phyloP scores from a whole-genome alignment of 495 filamentous ascomycete genomes.

The Aspergillus homomorphus region DNA sequence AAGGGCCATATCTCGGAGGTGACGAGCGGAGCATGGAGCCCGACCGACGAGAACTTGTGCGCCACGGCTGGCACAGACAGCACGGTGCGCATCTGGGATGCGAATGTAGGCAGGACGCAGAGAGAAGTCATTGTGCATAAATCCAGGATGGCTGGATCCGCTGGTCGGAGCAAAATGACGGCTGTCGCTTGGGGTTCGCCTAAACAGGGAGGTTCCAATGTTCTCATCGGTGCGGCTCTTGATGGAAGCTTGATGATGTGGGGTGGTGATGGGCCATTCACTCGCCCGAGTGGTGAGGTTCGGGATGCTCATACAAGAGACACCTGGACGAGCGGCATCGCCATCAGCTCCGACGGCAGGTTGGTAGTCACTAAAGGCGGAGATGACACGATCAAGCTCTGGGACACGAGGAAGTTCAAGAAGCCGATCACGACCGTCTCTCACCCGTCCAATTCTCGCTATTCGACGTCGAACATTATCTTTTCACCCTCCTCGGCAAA shows the following conservation, averaged over 20 bases:
- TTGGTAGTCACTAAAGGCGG: slow-evolving; percentile 87
- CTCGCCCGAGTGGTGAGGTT: slow-evolving; percentile 82
- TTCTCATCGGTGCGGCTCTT: slow-evolving; percentile 82
- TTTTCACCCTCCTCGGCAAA: slow-evolving; percentile 80
- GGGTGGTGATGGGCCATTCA: slow-evolving; percentile 81
- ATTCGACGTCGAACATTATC: slow-evolving; percentile 77
- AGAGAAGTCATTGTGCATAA: slow-evolving; percentile 95
- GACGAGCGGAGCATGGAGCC: slow-evolving; percentile 83
- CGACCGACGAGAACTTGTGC: slow-evolving; percentile 73
- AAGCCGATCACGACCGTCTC: slow-evolving; percentile 73
- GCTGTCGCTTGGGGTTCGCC: slow-evolving; percentile 84
- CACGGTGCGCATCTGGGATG: slow-evolving; percentile 93
- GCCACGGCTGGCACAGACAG: slow-evolving; percentile 91
- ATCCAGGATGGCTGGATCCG: slow-evolving; percentile 77
- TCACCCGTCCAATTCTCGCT: slow-evolving; percentile 81
- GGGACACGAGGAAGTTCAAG: slow-evolving; percentile 97
- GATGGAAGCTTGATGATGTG: slow-evolving; percentile 94
- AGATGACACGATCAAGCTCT: slow-evolving; percentile 83
- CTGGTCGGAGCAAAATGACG: slow-evolving; percentile 90
- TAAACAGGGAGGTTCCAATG: slow-evolving; percentile 67
- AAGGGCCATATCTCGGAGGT: slow-evolving; percentile 94
- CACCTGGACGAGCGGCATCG: slow-evolving; percentile 93
- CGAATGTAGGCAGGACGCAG: slow-evolving; percentile 80
- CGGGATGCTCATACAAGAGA: slow-evolving; percentile 75
- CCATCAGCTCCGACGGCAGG: slow-evolving; percentile 85